A percentile compares a stretch with the other conserved stretches of the same genome.
Conservation (phyloP, 129 eudicot genomes). For the Heracleum sosnowskyi region DNA sequence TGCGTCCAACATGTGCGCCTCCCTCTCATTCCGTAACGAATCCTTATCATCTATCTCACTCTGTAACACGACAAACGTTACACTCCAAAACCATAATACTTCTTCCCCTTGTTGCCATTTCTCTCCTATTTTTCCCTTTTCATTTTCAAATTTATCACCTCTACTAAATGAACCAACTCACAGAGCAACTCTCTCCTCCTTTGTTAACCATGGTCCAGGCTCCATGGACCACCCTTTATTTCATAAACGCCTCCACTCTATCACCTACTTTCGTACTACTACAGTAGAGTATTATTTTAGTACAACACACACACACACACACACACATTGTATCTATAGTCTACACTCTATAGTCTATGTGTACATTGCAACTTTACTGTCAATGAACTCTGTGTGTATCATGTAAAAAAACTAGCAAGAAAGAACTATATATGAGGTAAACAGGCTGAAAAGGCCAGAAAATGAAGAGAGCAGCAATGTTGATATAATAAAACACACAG, state of each 20-base stretch:
- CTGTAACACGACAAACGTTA: constrained; percentile 8
- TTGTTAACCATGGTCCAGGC: neutral
- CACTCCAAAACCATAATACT: constrained; percentile 5
- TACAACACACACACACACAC: neutral
- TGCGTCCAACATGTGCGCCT: constrained; percentile 15
- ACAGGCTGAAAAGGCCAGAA: neutral
- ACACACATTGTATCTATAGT: neutral
- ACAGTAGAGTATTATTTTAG: too few species aligned
- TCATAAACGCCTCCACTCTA: neutral
- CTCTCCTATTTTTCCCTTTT: neutral
- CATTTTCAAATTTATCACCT: constrained; percentile 6
- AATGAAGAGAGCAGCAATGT: neutral
- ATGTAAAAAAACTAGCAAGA: neutral
- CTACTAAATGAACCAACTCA: neutral
- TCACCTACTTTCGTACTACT: neutral
- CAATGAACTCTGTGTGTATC: too few species aligned
- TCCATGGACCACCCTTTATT: constrained; percentile 1
- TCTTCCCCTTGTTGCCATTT: neutral
- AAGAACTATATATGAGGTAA: neutral
- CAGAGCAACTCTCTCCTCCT: neutral
- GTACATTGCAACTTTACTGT: neutral
- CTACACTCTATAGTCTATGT: too few species aligned
- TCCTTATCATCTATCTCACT: constrained; percentile 9
- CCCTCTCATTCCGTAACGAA: constrained; percentile 19
- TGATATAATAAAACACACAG: neutral